Evolutionary conservation across 2,329 filamentous ascomycete species (phyloP).

Genomic region (Fusarium papillatum): DNA sequence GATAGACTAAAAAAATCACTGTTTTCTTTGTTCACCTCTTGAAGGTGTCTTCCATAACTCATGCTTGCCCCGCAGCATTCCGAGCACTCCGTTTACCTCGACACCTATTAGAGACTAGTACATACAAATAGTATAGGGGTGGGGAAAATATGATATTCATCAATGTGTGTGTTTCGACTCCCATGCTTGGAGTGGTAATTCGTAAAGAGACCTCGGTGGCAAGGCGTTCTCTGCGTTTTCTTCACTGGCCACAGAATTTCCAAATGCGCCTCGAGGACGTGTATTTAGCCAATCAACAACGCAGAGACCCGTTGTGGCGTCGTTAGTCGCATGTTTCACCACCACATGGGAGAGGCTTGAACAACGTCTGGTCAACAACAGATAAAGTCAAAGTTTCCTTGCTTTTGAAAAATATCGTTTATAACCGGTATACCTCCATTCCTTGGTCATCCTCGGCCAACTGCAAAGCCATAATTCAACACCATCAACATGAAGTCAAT

Average conservation of each 20-base stretch:
- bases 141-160: not conserved
- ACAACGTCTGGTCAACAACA: not conserved
- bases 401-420: not conserved
- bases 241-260: not conserved
- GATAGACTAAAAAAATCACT: not conserved
- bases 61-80: not conserved
- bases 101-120: not conserved
- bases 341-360: not conserved
- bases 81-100: not conserved
- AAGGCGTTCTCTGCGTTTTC: not conserved
- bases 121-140: not conserved
- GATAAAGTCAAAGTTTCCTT: not conserved
- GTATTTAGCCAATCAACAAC: not conserved
- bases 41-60: not conserved
- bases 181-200: not conserved
- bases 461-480: not conserved
- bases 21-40: not conserved
- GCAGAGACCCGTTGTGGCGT: not conserved
- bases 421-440: not conserved
- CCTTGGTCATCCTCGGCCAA: not conserved
- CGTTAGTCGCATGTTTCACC: not conserved
- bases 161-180: too few species aligned
- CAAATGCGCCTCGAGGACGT: not conserved
- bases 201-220: not conserved
- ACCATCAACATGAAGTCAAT: not conserved